These are phyloP conservation scores for Nakazawaea wickerhamii DNA, from an alignment of 805 yeast genomes.

Conservation along the genomic window DNA sequence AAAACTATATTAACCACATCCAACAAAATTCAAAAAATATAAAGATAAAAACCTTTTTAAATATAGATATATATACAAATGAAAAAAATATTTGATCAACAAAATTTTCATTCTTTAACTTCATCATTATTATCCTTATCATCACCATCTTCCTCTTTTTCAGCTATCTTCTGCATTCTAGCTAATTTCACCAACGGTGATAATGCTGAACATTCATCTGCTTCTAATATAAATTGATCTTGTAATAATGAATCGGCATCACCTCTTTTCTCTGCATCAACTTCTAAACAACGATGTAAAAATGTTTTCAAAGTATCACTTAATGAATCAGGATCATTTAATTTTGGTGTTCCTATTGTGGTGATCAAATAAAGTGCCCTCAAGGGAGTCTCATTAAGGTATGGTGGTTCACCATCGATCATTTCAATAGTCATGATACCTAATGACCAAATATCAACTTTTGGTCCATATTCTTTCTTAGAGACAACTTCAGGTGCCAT, in stretches of 20 bases:
- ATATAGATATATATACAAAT: neutral
- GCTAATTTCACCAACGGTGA: conserved; percentile 75
- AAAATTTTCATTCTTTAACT: neutral
- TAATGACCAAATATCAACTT: conserved; percentile 78
- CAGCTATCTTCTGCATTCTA: conserved; percentile 50
- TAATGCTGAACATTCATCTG: conserved; percentile 56
- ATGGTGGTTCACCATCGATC: conserved; percentile 86
- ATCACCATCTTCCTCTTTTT: conserved; percentile 23
- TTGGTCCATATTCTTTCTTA: conserved; percentile 75
- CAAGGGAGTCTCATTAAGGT: conserved; percentile 72
- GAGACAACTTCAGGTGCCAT: conserved; percentile 87
- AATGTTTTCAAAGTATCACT: conserved; percentile 63
- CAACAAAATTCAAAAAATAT: no score
- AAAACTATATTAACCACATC: no score
- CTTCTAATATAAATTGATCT: conserved; percentile 58
- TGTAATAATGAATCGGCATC: conserved; percentile 67
- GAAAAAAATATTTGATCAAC: no score
- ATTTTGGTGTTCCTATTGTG: conserved; percentile 75
- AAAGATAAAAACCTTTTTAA: no score
- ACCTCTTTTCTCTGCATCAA: conserved; percentile 75
- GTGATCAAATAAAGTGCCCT: conserved; percentile 74
- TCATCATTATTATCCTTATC: neutral
- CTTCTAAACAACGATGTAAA: conserved; percentile 73
- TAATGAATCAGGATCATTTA: conserved; percentile 68
- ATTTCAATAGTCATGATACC: conserved; percentile 85